Evolutionary conservation across 2,329 filamentous ascomycete species (phyloP).

Genomic region (Colletotrichum sansevieriae): DNA sequence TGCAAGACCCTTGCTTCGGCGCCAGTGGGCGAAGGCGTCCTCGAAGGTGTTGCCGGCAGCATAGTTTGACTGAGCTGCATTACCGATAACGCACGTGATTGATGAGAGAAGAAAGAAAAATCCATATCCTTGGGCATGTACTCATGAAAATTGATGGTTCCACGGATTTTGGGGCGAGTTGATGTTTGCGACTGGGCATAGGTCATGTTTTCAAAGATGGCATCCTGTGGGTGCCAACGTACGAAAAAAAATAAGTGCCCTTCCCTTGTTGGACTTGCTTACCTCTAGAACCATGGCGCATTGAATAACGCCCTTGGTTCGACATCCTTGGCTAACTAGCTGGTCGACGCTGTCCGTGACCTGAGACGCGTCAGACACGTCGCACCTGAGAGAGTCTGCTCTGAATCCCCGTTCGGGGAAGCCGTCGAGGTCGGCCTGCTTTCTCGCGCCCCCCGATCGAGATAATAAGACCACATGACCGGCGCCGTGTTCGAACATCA

Average conservation of each 20-base stretch:
- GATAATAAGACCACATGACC: too few relatives aligned
- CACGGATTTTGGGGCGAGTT: slow-evolving; percentile 50
- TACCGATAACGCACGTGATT: neutral
- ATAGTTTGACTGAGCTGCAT: too few relatives aligned
- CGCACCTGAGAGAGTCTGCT: slow-evolving; percentile 21
- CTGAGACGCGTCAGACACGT: slow-evolving; percentile 10
- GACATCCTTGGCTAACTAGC: slow-evolving; percentile 26
- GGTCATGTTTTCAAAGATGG: slow-evolving; percentile 52
- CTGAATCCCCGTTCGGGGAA: neutral
- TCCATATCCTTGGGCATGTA: slow-evolving; percentile 47
- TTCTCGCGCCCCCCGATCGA: too few relatives aligned
- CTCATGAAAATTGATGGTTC: slow-evolving; percentile 47
- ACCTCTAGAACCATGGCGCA: slow-evolving; percentile 58
- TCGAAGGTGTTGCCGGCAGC: too few relatives aligned
- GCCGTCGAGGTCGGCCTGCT: too few relatives aligned
- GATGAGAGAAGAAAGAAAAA: slow-evolving; percentile 57
- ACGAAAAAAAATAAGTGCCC: rapidly evolving
- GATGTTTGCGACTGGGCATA: slow-evolving; percentile 49
- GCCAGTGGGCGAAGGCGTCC: too few relatives aligned
- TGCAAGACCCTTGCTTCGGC: too few relatives aligned
- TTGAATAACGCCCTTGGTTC: slow-evolving; percentile 59
- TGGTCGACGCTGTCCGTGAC: neutral
- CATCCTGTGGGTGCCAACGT: slow-evolving; percentile 39
- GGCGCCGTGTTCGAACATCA: too few relatives aligned
- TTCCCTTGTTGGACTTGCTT: rapidly evolving